phyloP scores from a whole-genome alignment of 2,329 filamentous ascomycete species.

The Hortaea werneckii region DNA sequence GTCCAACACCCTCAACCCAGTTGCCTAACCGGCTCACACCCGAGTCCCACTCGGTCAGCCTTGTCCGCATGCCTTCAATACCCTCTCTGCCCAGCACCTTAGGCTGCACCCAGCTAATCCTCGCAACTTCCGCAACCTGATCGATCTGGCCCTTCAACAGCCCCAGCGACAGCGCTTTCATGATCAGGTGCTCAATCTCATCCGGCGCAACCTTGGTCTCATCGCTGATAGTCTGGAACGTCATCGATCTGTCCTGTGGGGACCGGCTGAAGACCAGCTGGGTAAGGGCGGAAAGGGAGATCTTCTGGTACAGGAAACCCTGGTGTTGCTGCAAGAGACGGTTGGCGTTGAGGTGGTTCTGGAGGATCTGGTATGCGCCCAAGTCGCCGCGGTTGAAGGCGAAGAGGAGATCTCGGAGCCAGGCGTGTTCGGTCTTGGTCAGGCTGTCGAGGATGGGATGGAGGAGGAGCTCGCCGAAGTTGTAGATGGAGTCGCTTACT shows the following conservation, averaged over 20 bases:
- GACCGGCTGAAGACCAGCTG: constrained; percentile 94
- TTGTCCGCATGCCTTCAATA: constrained; percentile 81
- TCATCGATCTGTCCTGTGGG: constrained; percentile 90
- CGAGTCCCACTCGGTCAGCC: constrained; percentile 87
- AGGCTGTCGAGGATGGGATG: constrained; percentile 91
- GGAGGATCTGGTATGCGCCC: constrained; percentile 71
- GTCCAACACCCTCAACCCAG: constrained; percentile 89
- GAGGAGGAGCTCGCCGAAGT: constrained; percentile 96
- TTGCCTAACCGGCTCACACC: constrained; percentile 93
- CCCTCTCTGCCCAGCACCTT: constrained; percentile 95
- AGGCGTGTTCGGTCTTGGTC: constrained; percentile 61
- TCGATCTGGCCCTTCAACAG: constrained; percentile 87
- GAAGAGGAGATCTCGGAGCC: constrained; percentile 92
- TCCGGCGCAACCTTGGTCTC: constrained; percentile 87
- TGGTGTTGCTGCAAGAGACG: constrained; percentile 68
- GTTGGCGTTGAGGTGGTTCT: constrained; percentile 61
- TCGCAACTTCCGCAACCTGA: constrained; percentile 85
- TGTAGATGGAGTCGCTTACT: constrained; percentile 93
- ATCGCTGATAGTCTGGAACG: constrained; percentile 74
- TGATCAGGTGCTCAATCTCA: constrained; percentile 95
- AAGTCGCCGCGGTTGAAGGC: constrained; percentile 96
- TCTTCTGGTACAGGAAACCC: constrained; percentile 88
- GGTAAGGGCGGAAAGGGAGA: constrained; percentile 89
- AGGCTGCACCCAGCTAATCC: constrained; percentile 97
- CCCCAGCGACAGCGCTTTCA: constrained; percentile 96